A percentile compares a stretch with the other conserved stretches of the same genome.
Conservation (phyloP, 2,329 filamentous ascomycete species). For the Periconia digitata region DNA sequence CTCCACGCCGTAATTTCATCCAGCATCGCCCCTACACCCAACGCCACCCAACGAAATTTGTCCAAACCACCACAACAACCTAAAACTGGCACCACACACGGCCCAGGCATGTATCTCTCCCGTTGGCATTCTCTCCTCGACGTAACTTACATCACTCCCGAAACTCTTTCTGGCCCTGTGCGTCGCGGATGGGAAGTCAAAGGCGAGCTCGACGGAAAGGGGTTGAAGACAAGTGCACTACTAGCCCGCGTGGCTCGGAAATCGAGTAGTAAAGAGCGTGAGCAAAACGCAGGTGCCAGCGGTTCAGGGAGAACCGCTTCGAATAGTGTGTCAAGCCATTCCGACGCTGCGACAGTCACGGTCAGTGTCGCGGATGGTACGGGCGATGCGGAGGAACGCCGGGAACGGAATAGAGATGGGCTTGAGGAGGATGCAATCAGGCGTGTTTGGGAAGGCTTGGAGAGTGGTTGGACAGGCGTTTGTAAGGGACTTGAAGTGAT, state of each 20-base stretch:
- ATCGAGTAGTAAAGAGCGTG: constrained; percentile 13
- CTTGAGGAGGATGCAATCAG: constrained; percentile 33
- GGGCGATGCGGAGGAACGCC: constrained; percentile 27
- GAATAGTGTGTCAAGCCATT: not conserved
- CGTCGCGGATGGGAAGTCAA: constrained; percentile 48
- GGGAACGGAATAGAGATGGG: constrained; percentile 34
- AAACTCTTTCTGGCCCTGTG: constrained; percentile 53
- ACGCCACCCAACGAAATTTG: constrained; percentile 3
- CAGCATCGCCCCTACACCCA: constrained; percentile 6
- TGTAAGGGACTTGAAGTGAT: constrained; percentile 37
- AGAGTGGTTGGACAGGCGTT: constrained; percentile 36
- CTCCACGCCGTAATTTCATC: constrained; percentile 58
- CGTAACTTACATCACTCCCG: constrained; percentile 68
- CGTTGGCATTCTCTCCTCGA: constrained; percentile 74
- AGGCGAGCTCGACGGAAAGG: constrained; percentile 39
- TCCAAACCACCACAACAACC: not conserved
- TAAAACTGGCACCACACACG: constrained; percentile 56
- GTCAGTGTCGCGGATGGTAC: constrained; percentile 26
- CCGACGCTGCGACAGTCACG: no score
- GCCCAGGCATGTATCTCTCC: constrained; percentile 71
- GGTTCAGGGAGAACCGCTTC: not conserved
- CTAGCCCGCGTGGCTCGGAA: constrained; percentile 11
- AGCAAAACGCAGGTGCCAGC: not conserved
- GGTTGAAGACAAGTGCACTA: constrained; percentile 25
- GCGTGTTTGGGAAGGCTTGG: constrained; percentile 33